Conservation (phyloP, 345 rosid genomes). For the Clausena lansium region DNA sequence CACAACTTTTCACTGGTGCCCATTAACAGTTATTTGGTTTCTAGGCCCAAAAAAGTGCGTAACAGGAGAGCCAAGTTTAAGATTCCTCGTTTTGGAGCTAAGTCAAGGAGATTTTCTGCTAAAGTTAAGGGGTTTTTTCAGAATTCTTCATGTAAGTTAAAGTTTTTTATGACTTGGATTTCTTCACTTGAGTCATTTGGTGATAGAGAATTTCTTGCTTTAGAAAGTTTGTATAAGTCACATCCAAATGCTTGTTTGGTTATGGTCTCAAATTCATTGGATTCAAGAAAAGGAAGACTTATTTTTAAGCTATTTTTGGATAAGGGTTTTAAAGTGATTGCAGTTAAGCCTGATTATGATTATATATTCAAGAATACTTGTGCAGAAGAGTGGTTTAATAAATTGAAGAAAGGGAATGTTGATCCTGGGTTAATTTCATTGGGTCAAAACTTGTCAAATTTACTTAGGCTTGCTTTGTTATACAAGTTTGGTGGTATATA, state of each 20-base stretch:
- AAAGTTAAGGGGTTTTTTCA: slow-evolving; percentile 45
- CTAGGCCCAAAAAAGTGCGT: slow-evolving; percentile 21
- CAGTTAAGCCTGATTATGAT: slow-evolving; percentile 63
- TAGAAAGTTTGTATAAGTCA: slow-evolving; percentile 67
- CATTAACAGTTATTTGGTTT: slow-evolving; percentile 2
- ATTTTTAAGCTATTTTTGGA: slow-evolving; percentile 51
- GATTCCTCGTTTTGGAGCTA: slow-evolving; percentile 22
- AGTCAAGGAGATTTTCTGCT: slow-evolving; percentile 41
- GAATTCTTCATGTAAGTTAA: slow-evolving; percentile 50
- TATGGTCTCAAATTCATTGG: slow-evolving; percentile 71
- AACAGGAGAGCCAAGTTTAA: slow-evolving; percentile 5
- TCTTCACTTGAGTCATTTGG: slow-evolving; percentile 61
- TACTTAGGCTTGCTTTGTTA: slow-evolving; percentile 67
- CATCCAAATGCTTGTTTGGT: slow-evolving; percentile 68
- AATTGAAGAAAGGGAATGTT: slow-evolving; percentile 48
- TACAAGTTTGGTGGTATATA: slow-evolving; percentile 85
- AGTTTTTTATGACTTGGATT: slow-evolving; percentile 96
- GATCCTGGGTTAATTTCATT: slow-evolving; percentile 77
- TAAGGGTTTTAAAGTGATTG: slow-evolving; percentile 45
- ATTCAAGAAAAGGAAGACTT: slow-evolving; percentile 45
- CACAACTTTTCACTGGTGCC: slow-evolving; percentile 24
- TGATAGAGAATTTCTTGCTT: slow-evolving; percentile 49
- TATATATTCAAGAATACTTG: slow-evolving; percentile 56
- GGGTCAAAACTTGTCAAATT: slow-evolving; percentile 88
- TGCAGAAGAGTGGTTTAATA: slow-evolving; percentile 67